These are phyloP conservation scores for Podospora bellae-mahoneyi DNA, from an alignment of 495 filamentous ascomycete genomes.

Conservation along the genomic window DNA sequence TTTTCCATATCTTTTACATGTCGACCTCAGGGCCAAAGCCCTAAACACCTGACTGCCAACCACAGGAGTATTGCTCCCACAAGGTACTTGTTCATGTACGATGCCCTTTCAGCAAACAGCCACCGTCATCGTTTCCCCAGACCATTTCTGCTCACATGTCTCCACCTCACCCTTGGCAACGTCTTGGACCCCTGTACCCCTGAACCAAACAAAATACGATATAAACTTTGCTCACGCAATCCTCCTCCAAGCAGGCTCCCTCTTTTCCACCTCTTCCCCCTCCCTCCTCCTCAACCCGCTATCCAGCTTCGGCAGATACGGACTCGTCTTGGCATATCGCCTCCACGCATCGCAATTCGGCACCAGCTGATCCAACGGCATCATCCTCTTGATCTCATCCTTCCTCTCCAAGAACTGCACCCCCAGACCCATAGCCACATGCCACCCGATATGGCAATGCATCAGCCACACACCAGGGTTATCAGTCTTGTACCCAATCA, in stretches of 20 bases:
- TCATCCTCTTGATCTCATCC: constrained; percentile 38
- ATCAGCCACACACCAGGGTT: constrained; percentile 48
- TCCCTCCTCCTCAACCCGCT: constrained; percentile 17
- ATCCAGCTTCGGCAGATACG: constrained; percentile 27
- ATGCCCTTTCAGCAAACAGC: no score
- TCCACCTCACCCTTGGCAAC: not conserved
- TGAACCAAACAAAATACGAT: not conserved
- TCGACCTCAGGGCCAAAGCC: no score
- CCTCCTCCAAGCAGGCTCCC: constrained; percentile 9
- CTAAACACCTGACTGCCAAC: no score
- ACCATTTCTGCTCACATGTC: not conserved
- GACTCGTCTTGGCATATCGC: constrained; percentile 32
- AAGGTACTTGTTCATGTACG: no score
- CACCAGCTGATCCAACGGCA: constrained; percentile 32
- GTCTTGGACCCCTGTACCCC: not conserved
- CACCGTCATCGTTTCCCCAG: no score
- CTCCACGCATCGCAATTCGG: constrained; percentile 44
- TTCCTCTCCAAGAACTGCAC: constrained; percentile 47
- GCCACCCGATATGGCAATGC: constrained; percentile 53
- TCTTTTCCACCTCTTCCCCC: not conserved
- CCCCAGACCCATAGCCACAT: constrained; percentile 44
- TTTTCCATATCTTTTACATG: no score
- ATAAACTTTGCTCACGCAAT: constrained; percentile 1
- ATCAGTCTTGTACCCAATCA: constrained; percentile 47
- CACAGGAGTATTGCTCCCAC: no score